A percentile compares a stretch with the other conserved stretches of the same genome.
Conservation (phyloP, 805 yeast species). For the Pichia cephalocereana region DNA sequence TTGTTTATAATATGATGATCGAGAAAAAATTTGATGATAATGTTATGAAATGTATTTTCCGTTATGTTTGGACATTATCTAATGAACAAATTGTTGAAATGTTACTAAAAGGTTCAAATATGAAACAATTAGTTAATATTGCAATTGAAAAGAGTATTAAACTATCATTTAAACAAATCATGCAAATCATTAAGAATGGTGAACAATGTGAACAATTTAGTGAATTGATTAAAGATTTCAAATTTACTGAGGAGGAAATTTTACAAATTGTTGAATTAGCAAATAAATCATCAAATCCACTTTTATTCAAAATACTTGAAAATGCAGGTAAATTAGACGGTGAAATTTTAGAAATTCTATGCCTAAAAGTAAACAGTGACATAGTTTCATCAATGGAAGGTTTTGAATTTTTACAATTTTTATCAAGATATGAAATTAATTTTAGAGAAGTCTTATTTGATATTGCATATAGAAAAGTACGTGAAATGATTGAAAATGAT, state of each 20-base stretch:
- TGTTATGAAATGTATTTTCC: neutral
- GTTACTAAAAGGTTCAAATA: neutral
- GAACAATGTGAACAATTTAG: neutral
- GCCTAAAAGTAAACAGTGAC: neutral
- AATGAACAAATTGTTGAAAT: slow-evolving; percentile 3
- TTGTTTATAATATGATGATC: neutral
- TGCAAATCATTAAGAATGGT: neutral
- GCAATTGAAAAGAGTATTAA: neutral
- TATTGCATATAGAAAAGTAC: slow-evolving; percentile 6
- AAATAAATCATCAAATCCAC: neutral
- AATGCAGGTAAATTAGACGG: neutral
- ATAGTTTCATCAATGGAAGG: slow-evolving; percentile 1
- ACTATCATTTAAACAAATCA: neutral
- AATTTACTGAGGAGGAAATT: slow-evolving; percentile 3
- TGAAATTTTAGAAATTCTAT: neutral
- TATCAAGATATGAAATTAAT: neutral
- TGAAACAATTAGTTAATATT: neutral
- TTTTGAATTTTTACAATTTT: slow-evolving; percentile 7
- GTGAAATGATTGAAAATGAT: slow-evolving; percentile 2
- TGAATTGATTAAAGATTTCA: neutral
- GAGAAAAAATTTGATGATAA: neutral
- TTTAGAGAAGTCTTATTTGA: neutral
- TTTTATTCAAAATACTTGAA: slow-evolving; percentile 3
- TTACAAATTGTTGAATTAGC: neutral
- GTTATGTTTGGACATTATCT: slow-evolving; percentile 5